Evolutionary conservation across 2,329 filamentous ascomycete genomes (phyloP).

Genomic region (Parascedosporium putredinis): DNA sequence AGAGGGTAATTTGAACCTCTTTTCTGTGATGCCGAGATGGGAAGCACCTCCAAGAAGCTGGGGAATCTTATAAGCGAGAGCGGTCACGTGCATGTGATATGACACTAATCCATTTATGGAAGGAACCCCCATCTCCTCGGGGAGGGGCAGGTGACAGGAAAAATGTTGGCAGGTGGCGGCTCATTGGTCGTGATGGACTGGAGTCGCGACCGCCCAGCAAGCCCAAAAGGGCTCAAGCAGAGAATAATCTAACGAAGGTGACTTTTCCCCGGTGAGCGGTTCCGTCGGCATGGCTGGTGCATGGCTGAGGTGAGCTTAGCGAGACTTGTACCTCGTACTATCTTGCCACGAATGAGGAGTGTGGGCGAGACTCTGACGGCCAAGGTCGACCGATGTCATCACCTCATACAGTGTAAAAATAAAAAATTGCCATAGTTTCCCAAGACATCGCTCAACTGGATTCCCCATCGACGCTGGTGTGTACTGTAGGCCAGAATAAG

Average conservation of each 20-base stretch:
- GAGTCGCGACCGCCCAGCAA: no score
- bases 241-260: neutral
- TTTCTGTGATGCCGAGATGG: constrained; percentile 6
- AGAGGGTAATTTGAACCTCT: constrained; percentile 6
- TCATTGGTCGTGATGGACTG: neutral
- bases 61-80: constrained; percentile 1
- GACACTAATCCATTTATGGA: neutral
- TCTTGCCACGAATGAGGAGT: no score
- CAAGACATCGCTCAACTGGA: no score
- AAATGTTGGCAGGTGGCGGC: constrained; percentile 3
- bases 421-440: no score
- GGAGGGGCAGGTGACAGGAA: neutral
- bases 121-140: neutral
- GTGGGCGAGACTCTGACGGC: no score
- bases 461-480: no score
- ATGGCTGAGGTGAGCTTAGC: neutral
- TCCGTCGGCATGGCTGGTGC: neutral
- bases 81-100: neutral
- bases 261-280: neutral
- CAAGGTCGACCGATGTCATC: neutral
- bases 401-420: constrained; percentile 3
- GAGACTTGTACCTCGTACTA: neutral
- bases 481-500: no score
- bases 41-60: constrained; percentile 7
- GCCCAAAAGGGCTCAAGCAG: no score